Percentiles rank a stretch among this genome's conserved stretches.
Conservation (phyloP, 306 rosid species). For the Pterocarpus macrocarpus region DNA sequence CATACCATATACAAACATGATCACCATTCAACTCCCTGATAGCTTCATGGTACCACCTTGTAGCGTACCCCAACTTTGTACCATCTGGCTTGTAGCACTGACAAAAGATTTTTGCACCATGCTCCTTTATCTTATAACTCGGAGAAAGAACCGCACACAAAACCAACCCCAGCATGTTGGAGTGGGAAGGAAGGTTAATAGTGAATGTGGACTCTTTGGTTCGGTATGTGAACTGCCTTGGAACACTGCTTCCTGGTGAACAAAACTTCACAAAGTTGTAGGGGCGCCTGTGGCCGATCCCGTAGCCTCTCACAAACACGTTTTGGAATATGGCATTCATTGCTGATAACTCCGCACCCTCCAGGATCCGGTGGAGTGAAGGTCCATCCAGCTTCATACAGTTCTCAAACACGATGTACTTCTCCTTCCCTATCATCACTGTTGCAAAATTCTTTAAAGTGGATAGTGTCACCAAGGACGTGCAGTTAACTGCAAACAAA, state of each 20-base stretch:
- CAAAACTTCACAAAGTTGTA: not conserved
- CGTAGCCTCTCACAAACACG: not conserved
- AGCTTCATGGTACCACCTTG: not conserved
- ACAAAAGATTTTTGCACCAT: not conserved
- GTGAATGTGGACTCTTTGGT: not conserved
- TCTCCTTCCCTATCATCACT: not conserved
- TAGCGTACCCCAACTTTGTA: not conserved
- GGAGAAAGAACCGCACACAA: not conserved
- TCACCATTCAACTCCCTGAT: not conserved
- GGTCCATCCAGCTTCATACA: not conserved
- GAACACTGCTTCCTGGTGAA: constrained; percentile 37
- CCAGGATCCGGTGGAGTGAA: not conserved
- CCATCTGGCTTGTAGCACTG: constrained; percentile 5
- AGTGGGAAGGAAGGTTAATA: not conserved
- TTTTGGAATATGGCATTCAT: not conserved
- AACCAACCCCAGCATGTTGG: not conserved
- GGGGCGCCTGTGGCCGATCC: not conserved
- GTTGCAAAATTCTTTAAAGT: not conserved
- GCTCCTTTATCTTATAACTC: not conserved
- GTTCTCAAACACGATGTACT: not conserved
- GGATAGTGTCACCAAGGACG: not conserved
- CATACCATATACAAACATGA: constrained; percentile 38
- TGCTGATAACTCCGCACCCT: not conserved
- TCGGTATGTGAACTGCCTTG: not conserved
- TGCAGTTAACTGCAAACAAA: constrained; percentile 30